Evolutionary conservation across 441 rosid genomes (phyloP).

Genomic region (Breynia disticha): DNA sequence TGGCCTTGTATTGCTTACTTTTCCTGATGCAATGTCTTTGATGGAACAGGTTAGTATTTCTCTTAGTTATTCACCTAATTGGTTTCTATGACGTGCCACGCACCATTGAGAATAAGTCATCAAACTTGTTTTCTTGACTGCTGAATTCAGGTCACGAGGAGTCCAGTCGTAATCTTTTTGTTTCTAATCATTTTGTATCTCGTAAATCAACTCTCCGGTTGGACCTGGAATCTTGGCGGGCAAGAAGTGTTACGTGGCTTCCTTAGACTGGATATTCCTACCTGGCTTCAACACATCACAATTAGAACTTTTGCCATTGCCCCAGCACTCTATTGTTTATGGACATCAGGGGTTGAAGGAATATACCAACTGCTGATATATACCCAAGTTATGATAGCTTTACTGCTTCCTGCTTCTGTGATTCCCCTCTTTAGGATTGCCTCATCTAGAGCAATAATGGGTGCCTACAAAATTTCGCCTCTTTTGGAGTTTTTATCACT

Average conservation of each 20-base stretch:
- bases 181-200: conserved; percentile 57
- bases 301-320: conserved; percentile 72
- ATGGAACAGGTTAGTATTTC: conserved; percentile 70
- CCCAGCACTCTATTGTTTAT: conserved; percentile 75
- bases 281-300: conserved; percentile 85
- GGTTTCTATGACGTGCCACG: background rate
- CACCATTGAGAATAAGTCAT: conserved; percentile 4
- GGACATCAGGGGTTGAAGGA: conserved; percentile 94
- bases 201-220: conserved; percentile 62
- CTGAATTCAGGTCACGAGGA: conserved; percentile 52
- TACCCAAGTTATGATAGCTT: conserved; percentile 74
- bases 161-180: conserved; percentile 47
- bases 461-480: conserved; percentile 68
- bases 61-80: conserved; percentile 3
- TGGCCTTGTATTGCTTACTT: conserved; percentile 71
- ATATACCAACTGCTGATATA: conserved; percentile 76
- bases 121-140: conserved; percentile 3
- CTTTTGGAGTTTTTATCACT: conserved; percentile 58
- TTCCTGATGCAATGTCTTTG: conserved; percentile 81
- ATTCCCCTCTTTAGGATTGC: conserved; percentile 89
- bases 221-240: conserved; percentile 76
- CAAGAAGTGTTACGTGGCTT: conserved; percentile 64
- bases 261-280: conserved; percentile 68
- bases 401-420: conserved; percentile 83
- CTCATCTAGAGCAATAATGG: conserved; percentile 83